These are phyloP conservation scores for Coemansia sp. DNA, from an alignment of 192 early-diverging fungal genomes.

Conservation along the genomic window DNA sequence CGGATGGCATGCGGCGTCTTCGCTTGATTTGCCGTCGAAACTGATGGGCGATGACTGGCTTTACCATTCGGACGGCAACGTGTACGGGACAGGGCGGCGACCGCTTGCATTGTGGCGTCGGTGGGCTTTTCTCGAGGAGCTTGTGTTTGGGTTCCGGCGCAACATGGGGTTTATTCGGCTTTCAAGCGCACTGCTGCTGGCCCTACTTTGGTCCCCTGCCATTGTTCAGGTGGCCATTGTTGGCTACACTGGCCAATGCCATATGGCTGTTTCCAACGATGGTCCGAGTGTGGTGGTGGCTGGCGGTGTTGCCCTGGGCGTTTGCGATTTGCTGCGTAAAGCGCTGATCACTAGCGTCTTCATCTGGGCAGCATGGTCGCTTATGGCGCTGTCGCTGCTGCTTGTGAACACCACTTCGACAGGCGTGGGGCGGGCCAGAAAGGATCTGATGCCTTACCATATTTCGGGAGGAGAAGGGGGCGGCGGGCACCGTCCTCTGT, in stretches of 20 bases:
- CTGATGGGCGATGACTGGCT: not conserved
- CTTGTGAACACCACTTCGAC: conserved; percentile 33
- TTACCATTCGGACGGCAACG: not conserved
- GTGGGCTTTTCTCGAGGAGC: conserved; percentile 36
- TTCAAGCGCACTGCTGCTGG: conserved; percentile 15
- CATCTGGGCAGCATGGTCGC: conserved; percentile 35
- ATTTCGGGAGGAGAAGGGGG: not conserved
- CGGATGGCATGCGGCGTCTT: conserved; percentile 23
- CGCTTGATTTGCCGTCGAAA: not conserved
- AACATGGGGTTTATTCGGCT: conserved; percentile 43
- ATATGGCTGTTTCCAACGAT: not conserved
- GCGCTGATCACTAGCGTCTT: conserved; percentile 22
- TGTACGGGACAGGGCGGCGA: not conserved
- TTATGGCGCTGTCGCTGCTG: conserved; percentile 29
- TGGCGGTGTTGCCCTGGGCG: conserved; percentile 7
- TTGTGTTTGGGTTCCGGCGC: conserved; percentile 30
- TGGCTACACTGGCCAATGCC: conserved; percentile 36
- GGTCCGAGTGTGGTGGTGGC: not conserved
- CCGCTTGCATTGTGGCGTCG: conserved; percentile 36
- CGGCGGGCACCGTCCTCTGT: not conserved
- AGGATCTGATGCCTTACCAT: not conserved
- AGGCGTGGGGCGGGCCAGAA: not conserved
- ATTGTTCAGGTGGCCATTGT: conserved; percentile 35
- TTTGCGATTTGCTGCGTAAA: conserved; percentile 37
- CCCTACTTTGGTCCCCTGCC: conserved; percentile 27